A percentile compares a stretch with the other conserved stretches of the same genome.
These are phyloP conservation scores for Acer saccharum DNA, from an alignment of 345 rosid genomes.

Conservation along the genomic window DNA sequence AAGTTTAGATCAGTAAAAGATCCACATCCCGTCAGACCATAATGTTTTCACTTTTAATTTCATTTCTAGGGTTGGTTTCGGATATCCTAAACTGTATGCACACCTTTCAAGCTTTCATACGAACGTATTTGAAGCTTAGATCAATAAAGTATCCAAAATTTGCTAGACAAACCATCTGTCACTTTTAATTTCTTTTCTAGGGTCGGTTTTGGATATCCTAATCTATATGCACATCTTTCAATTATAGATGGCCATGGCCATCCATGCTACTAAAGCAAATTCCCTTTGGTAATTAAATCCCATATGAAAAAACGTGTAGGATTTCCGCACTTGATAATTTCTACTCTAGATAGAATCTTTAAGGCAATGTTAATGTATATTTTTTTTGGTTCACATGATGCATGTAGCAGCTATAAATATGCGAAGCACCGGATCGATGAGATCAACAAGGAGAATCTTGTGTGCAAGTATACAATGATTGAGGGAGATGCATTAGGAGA, in stretches of 20 bases:
- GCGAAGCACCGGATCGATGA: conserved; percentile 37
- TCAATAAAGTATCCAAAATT: too few species aligned
- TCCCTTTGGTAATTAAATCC: neutral
- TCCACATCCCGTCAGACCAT: neutral
- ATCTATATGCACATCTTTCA: conserved; percentile 3
- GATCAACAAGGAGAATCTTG: conserved; percentile 26
- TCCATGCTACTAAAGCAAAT: conserved; percentile 40
- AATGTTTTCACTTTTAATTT: conserved; percentile 4
- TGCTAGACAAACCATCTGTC: too few species aligned
- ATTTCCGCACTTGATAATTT: too few species aligned
- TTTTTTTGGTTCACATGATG: neutral
- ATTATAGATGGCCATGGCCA: conserved; percentile 23
- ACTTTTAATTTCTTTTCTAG: neutral
- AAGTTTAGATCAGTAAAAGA: neutral
- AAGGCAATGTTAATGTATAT: neutral
- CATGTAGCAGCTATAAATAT: conserved; percentile 22
- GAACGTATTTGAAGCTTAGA: too few species aligned
- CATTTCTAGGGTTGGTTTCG: too few species aligned
- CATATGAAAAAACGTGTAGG: too few species aligned
- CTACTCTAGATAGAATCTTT: neutral
- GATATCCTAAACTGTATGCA: too few species aligned
- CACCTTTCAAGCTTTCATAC: too few species aligned
- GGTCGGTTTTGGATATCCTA: conserved; percentile 50
- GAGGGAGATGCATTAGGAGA: conserved; percentile 29
- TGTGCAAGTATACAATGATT: conserved; percentile 28